Percentiles rank a stretch among this genome's conserved stretches.
phyloP scores from a whole-genome alignment of 495 filamentous ascomycete species.

The Penicillium desertorum region DNA sequence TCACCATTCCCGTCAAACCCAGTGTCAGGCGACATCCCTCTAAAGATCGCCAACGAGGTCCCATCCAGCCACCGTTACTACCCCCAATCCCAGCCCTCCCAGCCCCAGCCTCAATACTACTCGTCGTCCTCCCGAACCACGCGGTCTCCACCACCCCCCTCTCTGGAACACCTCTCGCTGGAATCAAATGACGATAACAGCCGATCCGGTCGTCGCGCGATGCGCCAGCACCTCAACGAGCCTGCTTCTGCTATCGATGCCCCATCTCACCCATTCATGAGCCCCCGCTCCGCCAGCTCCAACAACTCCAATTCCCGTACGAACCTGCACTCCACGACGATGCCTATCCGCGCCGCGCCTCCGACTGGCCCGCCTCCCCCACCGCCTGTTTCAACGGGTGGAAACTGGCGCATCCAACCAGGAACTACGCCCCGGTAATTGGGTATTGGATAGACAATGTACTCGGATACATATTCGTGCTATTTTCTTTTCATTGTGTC shows the following conservation, averaged over 20 bases:
- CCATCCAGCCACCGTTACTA: conserved; percentile 29
- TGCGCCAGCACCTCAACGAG: conserved; percentile 38
- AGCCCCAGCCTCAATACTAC: conserved; percentile 32
- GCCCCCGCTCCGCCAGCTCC: conserved; percentile 41
- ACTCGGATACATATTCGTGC: conserved; percentile 5
- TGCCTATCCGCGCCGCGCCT: conserved; percentile 47
- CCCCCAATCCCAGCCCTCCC: conserved; percentile 20
- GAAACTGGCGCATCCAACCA: conserved; percentile 37
- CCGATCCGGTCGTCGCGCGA: conserved; percentile 40
- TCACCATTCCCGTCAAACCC: conserved; percentile 51
- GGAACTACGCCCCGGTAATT: conserved; percentile 26
- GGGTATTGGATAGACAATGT: not conserved
- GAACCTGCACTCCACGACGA: conserved; percentile 37
- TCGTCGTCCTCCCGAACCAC: conserved; percentile 27
- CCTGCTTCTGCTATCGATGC: conserved; percentile 41
- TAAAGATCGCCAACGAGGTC: conserved; percentile 52
- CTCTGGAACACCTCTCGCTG: conserved; percentile 44
- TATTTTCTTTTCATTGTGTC: not conserved
- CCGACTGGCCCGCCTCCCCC: conserved; percentile 43
- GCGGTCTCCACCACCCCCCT: conserved; percentile 36
- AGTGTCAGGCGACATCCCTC: conserved; percentile 66
- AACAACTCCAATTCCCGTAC: conserved; percentile 39
- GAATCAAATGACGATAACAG: conserved; percentile 38
- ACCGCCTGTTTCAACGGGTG: conserved; percentile 37
- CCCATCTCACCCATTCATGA: conserved; percentile 35